Evolutionary conservation across 2,329 filamentous ascomycete genomes (phyloP).

Genomic region (Aspergillus costaricaensis): DNA sequence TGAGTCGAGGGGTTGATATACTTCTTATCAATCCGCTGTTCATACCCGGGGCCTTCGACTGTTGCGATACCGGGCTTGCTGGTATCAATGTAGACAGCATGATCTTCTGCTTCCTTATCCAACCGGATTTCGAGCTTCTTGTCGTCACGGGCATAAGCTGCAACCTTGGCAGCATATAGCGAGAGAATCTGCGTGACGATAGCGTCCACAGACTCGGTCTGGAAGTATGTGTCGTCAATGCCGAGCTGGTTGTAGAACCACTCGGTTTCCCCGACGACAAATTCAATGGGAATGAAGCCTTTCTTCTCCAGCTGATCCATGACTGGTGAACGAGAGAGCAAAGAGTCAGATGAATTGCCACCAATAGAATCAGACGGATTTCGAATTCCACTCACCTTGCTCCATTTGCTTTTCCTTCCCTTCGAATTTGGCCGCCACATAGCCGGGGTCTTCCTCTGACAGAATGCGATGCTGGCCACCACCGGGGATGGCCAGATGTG

Average conservation of each 20-base stretch:
- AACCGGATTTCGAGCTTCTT: constrained; percentile 91
- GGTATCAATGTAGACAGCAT: constrained; percentile 98
- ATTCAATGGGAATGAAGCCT: constrained; percentile 81
- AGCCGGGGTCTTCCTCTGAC: constrained; percentile 87
- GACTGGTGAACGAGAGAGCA: constrained; percentile 54
- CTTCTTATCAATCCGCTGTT: constrained; percentile 90
- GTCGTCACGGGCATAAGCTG: constrained; percentile 88
- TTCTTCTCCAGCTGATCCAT: constrained; percentile 76
- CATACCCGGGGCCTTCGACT: constrained; percentile 81
- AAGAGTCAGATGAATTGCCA: not conserved
- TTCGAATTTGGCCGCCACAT: constrained; percentile 90
- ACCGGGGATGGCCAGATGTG: constrained; percentile 74
- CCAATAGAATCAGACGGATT: not conserved
- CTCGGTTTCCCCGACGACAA: constrained; percentile 80
- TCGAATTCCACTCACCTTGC: constrained; percentile 56
- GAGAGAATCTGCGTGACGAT: constrained; percentile 95
- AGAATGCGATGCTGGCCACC: constrained; percentile 66
- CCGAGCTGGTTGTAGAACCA: constrained; percentile 99
- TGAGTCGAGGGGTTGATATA: constrained; percentile 80
- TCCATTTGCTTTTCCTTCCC: constrained; percentile 92
- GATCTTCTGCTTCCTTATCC: constrained; percentile 91
- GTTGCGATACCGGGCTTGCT: constrained; percentile 82
- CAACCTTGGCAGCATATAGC: constrained; percentile 94
- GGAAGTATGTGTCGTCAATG: constrained; percentile 98
- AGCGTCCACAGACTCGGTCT: constrained; percentile 80